Percentiles rank a stretch among this genome's conserved stretches.
phyloP scores from a whole-genome alignment of 2,329 filamentous ascomycete species.

The Colletotrichum incanum region DNA sequence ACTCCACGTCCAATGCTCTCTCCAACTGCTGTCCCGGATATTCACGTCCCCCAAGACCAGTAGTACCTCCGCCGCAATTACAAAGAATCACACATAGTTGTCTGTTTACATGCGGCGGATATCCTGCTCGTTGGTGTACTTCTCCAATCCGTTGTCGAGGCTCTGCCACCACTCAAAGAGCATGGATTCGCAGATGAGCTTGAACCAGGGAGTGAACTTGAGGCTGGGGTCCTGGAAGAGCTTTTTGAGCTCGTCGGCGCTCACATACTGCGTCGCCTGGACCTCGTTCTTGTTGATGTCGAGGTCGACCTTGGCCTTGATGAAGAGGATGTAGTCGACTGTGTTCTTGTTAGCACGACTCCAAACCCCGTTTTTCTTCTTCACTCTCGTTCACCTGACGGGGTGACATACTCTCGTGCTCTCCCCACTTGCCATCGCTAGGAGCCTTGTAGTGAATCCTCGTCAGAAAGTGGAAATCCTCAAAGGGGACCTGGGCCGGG shows the following conservation, averaged over 20 bases:
- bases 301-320: conserved; percentile 92
- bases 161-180: conserved; percentile 98
- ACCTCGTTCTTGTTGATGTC: conserved; percentile 91
- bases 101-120: conserved; percentile 83
- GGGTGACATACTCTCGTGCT: conserved; percentile 88
- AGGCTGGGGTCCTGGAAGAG: conserved; percentile 88
- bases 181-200: conserved; percentile 98
- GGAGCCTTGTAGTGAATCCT: conserved; percentile 98
- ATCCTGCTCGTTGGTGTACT: conserved; percentile 87
- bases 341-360: conserved; percentile 41
- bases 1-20: conserved; percentile 6
- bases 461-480: conserved; percentile 94
- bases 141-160: conserved; percentile 84
- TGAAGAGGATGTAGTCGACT: conserved; percentile 99
- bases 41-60: neutral
- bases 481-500: conserved; percentile 87
- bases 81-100: neutral
- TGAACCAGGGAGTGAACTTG: conserved; percentile 98
- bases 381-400: neutral
- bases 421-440: conserved; percentile 97
- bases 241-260: conserved; percentile 83
- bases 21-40: neutral
- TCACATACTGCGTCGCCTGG: conserved; percentile 87
- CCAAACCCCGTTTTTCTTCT: neutral
- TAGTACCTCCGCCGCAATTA: neutral